Conservation (phyloP, 1,284 basidiomycete species). For the Xerocomus minutiporus region DNA sequence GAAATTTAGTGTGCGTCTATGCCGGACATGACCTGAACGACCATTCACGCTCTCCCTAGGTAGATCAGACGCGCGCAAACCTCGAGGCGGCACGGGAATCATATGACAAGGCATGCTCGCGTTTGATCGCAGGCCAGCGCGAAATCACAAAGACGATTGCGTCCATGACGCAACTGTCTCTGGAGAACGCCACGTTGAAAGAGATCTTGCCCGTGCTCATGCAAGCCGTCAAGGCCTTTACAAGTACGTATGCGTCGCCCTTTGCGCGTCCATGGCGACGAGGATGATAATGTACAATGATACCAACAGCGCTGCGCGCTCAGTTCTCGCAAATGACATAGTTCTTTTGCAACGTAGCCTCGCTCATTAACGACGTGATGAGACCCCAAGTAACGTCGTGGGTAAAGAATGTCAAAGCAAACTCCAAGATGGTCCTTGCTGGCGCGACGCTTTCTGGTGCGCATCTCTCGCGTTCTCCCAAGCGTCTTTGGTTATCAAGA, state of each 20-base stretch:
- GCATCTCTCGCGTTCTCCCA: accelerated
- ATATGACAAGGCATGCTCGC: constrained; percentile 12
- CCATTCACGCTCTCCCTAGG: constrained; percentile 1
- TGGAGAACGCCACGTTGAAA: constrained; percentile 21
- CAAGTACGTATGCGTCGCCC: constrained; percentile 4
- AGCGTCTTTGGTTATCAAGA: background rate
- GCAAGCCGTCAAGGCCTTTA: constrained; percentile 19
- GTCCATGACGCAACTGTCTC: constrained; percentile 16
- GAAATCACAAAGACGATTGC: constrained; percentile 20
- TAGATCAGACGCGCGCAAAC: constrained; percentile 20
- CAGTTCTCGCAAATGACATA: constrained; percentile 20
- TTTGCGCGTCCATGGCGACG: background rate
- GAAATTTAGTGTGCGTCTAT: constrained; percentile 10
- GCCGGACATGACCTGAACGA: background rate
- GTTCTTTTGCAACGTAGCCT: constrained; percentile 18
- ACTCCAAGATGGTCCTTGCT: constrained; percentile 17
- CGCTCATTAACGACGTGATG: constrained; percentile 23
- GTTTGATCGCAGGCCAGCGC: constrained; percentile 17
- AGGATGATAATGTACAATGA: background rate
- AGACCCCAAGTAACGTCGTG: constrained; percentile 18
- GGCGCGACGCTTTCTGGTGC: constrained; percentile 17
- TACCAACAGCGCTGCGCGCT: constrained; percentile 12
- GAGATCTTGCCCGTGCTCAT: constrained; percentile 18
- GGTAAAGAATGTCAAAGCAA: constrained; percentile 17
- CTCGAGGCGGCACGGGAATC: constrained; percentile 17